phyloP scores from a whole-genome alignment of 495 filamentous ascomycete species.

The Ascodesmis nigricans region DNA sequence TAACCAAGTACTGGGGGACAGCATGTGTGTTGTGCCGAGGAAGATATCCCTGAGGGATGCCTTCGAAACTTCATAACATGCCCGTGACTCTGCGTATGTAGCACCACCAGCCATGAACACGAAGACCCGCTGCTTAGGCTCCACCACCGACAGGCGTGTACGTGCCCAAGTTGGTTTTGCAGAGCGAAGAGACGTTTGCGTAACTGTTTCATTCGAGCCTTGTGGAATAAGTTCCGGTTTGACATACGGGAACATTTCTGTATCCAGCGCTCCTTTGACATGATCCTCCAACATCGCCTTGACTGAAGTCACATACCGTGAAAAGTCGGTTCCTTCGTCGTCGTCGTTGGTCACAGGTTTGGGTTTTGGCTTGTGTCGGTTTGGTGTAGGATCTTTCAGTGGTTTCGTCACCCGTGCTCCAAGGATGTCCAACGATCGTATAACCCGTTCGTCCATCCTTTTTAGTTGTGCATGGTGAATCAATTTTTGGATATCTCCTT shows the following conservation, averaged over 20 bases:
- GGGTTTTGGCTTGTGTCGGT: constrained; percentile 40
- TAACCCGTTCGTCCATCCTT: constrained; percentile 43
- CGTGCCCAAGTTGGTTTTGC: constrained; percentile 87
- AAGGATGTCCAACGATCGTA: constrained; percentile 61
- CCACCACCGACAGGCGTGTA: constrained; percentile 46
- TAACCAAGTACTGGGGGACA: constrained; percentile 57
- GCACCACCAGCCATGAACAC: constrained; percentile 94
- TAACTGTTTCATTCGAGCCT: constrained; percentile 35
- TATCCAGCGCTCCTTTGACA: constrained; percentile 40
- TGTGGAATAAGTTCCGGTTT: constrained; percentile 40
- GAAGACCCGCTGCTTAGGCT: constrained; percentile 74
- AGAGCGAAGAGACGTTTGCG: constrained; percentile 49
- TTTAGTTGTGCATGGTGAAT: constrained; percentile 65
- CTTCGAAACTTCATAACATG: constrained; percentile 71
- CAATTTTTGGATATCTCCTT: constrained; percentile 64
- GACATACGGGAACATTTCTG: constrained; percentile 55
- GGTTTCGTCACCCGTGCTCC: constrained; percentile 51
- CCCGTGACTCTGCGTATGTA: constrained; percentile 68
- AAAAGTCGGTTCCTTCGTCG: constrained; percentile 41
- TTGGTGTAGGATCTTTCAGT: constrained; percentile 45
- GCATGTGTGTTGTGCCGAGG: constrained; percentile 78
- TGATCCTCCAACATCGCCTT: constrained; percentile 64
- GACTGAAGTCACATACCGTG: constrained; percentile 47
- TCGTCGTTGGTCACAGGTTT: constrained; percentile 25
- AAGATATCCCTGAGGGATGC: constrained; percentile 56